phyloP scores from a whole-genome alignment of 192 early-diverging fungal species.

The Phlyctochytrium planicorne region DNA sequence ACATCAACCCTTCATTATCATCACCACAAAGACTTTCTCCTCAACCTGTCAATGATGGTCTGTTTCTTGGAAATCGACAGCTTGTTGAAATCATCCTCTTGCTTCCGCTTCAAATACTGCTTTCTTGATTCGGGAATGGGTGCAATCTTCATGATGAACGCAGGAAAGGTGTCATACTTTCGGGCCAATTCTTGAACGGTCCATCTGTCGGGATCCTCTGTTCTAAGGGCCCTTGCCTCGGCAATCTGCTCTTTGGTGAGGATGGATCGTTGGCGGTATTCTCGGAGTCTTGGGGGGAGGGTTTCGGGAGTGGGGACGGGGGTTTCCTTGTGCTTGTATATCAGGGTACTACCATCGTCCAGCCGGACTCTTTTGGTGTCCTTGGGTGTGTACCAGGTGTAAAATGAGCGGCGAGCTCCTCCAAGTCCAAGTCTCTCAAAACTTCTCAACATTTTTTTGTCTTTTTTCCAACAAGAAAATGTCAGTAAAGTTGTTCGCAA shows the following conservation, averaged over 20 bases:
- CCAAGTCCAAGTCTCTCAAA: too few species aligned
- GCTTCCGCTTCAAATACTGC: constrained; percentile 25
- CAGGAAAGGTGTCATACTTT: background rate
- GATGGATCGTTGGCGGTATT: constrained; percentile 13
- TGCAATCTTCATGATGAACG: constrained; percentile 26
- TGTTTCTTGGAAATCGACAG: constrained; percentile 42
- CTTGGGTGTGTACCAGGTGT: constrained; percentile 43
- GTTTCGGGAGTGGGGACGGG: background rate
- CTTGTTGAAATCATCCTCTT: constrained; percentile 29
- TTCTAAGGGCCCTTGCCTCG: constrained; percentile 25
- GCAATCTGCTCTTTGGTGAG: constrained; percentile 27
- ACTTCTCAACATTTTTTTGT: too few species aligned
- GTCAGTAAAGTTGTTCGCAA: too few species aligned
- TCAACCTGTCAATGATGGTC: constrained; percentile 41
- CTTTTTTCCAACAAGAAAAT: too few species aligned
- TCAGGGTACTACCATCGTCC: constrained; percentile 46
- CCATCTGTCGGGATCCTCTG: constrained; percentile 32
- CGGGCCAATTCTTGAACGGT: constrained; percentile 21
- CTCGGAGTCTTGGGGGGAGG: constrained; percentile 33
- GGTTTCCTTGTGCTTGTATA: constrained; percentile 14
- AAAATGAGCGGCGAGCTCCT: constrained; percentile 38
- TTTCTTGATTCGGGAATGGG: constrained; percentile 23
- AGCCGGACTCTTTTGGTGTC: constrained; percentile 37
- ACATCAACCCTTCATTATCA: background rate
- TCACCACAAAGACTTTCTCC: constrained; percentile 50